Evolutionary conservation across 2,329 filamentous ascomycete genomes (phyloP), one percentile per base, ranked within the genome.

Genomic region (Paraconiothyrium sp.): DNA sequence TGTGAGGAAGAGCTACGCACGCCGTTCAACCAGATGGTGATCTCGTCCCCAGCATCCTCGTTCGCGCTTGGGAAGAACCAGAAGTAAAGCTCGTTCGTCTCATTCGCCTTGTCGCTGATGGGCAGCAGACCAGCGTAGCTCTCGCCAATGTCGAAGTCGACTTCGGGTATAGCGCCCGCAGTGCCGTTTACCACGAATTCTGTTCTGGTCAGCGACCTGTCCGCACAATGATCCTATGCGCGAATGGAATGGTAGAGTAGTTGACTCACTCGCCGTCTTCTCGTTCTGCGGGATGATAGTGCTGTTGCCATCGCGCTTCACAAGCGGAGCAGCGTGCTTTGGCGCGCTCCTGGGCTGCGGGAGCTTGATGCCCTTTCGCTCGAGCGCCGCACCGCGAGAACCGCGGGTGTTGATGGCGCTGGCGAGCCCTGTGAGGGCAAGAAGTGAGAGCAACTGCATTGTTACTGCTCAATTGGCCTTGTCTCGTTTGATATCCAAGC

Each of bases 41-140:
- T 81, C 65, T 86, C 84, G 30, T 86, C 80, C 1, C 67, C 63
- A 0, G 82, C 83, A 54, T 78, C 72, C 14, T 79, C 77, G 62
- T 85, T 85, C n/a, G 70, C 72, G 0, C 83, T 83, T 3, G 84
- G 84, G 64, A 85, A 85, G 73, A 84, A 86, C 84, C 84, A 86
- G 71, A 86, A 86, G 75, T 81, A 86, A n/a, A 85, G 72, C 65
- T 81, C 72, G 16, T 79, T 77, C 39, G 83, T 80, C 59, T 75
- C 75, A 61, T 85, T 83, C 10, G 78, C 75, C 58, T 75, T 76
- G 48, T 83, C 83, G 58, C 68, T 73, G 66, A 89, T 87, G 5
- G 87, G 85, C 7, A 89, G 72, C 3, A 85, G 78, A 39, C 81
- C 79, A 49, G 80, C 79, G 44, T 82, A 82, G 4, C 72, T 76